A percentile compares a stretch with the other conserved stretches of the same genome.
Evolutionary conservation across 2,329 filamentous ascomycete genomes (phyloP).

Genomic region (Fonsecaea monophora): DNA sequence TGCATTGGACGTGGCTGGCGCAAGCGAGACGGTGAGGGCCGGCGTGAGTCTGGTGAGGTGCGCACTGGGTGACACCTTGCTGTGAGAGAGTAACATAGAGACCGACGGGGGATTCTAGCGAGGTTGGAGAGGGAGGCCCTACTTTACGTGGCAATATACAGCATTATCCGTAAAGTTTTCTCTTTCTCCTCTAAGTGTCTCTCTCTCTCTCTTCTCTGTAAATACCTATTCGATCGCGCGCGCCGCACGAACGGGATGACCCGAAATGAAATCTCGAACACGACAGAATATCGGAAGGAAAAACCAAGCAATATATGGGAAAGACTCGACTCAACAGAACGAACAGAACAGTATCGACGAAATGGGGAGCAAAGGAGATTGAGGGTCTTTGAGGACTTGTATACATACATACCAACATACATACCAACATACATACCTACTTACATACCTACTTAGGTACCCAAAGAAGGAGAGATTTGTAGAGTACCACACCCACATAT

Average conservation of each 20-base stretch:
- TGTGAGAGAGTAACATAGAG: conserved; percentile 58
- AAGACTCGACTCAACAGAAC: too few species aligned
- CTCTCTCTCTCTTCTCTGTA: background rate
- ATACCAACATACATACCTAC: too few species aligned
- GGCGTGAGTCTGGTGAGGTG: conserved; percentile 91
- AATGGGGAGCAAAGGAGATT: background rate
- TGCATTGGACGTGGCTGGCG: conserved; percentile 71
- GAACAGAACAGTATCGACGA: background rate
- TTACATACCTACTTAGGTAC: too few species aligned
- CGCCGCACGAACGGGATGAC: background rate
- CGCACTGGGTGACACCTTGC: conserved; percentile 86
- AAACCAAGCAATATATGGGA: background rate
- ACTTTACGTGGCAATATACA: background rate
- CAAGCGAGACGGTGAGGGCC: conserved; percentile 84
- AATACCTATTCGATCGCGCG: too few species aligned
- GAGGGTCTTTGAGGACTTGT: too few species aligned
- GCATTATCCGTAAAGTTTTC: background rate
- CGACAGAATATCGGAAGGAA: background rate
- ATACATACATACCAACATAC: too few species aligned
- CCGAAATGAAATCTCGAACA: background rate
- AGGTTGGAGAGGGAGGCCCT: background rate
- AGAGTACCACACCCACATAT: too few species aligned
- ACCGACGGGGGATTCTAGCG: too few species aligned
- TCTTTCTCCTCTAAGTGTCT: too few species aligned
- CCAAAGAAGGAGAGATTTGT: too few species aligned